Evolutionary conservation across 108 stramenopile genomes (phyloP).

Genomic region (Conticribra weissflogii): DNA sequence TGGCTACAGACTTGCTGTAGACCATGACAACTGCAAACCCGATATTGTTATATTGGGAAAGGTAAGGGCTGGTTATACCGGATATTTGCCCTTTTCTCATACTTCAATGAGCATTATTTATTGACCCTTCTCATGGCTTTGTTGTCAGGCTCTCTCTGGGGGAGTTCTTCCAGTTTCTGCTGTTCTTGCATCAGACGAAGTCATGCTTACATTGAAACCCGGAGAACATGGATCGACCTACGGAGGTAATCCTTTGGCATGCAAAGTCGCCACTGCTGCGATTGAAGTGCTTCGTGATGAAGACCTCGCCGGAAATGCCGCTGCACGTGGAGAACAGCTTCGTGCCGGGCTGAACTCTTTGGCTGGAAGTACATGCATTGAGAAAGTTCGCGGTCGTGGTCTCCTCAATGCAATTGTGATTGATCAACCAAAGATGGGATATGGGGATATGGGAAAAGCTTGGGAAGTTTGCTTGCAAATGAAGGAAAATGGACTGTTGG

Average conservation of each 20-base stretch:
- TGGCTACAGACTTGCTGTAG: conserved; percentile 90
- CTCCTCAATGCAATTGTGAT: conserved; percentile 98
- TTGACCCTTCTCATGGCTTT: not conserved
- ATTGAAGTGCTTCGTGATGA: conserved; percentile 96
- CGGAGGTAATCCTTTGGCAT: conserved; percentile 99
- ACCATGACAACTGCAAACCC: conserved; percentile 92
- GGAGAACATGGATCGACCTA: conserved; percentile 99
- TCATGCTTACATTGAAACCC: conserved; percentile 96
- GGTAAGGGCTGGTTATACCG: conserved; percentile 35
- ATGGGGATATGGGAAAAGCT: conserved; percentile 89
- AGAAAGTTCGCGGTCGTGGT: conserved; percentile 91
- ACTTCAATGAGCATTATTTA: not conserved
- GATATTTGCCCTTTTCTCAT: not conserved
- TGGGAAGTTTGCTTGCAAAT: conserved; percentile 92
- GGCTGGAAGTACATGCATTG: conserved; percentile 69
- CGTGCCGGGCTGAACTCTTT: conserved; percentile 71
- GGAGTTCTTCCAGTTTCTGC: conserved; percentile 97
- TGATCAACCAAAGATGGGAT: conserved; percentile 85
- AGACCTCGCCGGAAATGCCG: conserved; percentile 86
- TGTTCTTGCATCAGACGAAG: conserved; percentile 93
- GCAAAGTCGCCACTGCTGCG: conserved; percentile 96
- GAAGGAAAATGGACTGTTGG: conserved; percentile 93
- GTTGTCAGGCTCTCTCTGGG: conserved; percentile 87
- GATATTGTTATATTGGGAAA: conserved; percentile 97
- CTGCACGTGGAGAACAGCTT: conserved; percentile 89